Percentiles rank a stretch among this genome's conserved stretches.
These are phyloP conservation scores for Zygotorulaspora mrakii DNA, from an alignment of 1,139 yeast species.

Conservation along the genomic window DNA sequence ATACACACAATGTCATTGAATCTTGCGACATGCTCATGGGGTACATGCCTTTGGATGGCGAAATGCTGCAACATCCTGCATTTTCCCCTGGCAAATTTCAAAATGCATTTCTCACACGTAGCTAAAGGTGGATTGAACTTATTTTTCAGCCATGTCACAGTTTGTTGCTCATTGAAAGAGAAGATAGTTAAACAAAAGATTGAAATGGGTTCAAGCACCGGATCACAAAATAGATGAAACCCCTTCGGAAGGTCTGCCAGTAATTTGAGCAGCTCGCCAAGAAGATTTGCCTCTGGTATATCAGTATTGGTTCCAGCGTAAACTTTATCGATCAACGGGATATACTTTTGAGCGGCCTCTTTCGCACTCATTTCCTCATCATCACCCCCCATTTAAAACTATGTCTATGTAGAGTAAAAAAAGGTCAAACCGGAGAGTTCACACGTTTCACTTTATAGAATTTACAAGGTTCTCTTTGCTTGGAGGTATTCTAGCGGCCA, in stretches of 20 bases:
- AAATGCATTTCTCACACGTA: constrained; percentile 51
- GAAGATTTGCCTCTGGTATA: constrained; percentile 29
- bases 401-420: background rate
- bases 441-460: background rate
- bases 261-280: constrained; percentile 32
- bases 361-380: constrained; percentile 13
- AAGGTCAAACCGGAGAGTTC: background rate
- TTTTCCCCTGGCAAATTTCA: constrained; percentile 51
- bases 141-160: constrained; percentile 44
- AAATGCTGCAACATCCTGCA: constrained; percentile 51
- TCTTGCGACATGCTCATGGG: constrained; percentile 46
- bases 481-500: background rate
- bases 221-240: constrained; percentile 57
- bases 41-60: constrained; percentile 48
- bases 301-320: constrained; percentile 29
- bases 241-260: constrained; percentile 28
- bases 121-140: constrained; percentile 42
- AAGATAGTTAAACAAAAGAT: constrained; percentile 55
- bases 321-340: constrained; percentile 29
- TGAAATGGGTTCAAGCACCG: constrained; percentile 45
- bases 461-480: background rate
- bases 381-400: constrained; percentile 11
- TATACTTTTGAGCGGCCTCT: constrained; percentile 21
- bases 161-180: constrained; percentile 50
- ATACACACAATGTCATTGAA: constrained; percentile 48